These are phyloP conservation scores for Trifolium repens DNA, from an alignment of 306 rosid species.

Conservation along the genomic window DNA sequence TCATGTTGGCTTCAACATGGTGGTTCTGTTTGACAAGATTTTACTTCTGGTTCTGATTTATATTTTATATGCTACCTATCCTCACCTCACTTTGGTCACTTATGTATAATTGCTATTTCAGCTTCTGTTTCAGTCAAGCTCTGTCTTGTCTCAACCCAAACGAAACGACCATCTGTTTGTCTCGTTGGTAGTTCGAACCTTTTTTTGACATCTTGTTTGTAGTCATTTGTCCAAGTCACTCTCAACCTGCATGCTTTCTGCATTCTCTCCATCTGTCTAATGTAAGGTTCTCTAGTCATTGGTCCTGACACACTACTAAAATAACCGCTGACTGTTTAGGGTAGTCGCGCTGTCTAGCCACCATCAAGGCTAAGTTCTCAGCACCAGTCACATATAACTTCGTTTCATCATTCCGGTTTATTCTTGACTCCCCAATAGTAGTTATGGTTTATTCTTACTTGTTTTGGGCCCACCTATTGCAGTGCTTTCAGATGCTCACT, in stretches of 20 bases:
- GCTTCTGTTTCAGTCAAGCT: background rate
- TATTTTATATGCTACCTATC: background rate
- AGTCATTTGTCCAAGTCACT: no score
- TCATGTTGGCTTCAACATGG: background rate
- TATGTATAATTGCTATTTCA: background rate
- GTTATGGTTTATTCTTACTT: background rate
- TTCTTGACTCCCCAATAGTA: background rate
- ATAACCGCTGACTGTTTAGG: no score
- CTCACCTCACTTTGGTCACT: background rate
- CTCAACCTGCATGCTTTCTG: no score
- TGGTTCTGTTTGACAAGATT: background rate
- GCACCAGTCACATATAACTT: background rate
- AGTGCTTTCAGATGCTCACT: background rate
- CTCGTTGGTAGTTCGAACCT: background rate
- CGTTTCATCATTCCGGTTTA: background rate
- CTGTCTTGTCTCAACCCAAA: background rate
- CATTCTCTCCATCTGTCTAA: no score
- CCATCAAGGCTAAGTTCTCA: background rate
- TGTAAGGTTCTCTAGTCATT: no score
- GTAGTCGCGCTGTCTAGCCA: no score
- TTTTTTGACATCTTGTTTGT: background rate
- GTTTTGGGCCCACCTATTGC: background rate
- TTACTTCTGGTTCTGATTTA: background rate
- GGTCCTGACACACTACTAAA: no score
- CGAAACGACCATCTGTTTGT: no score